phyloP scores from a whole-genome alignment of 352 stramenopile species.

The Thalassiosira exigua region DNA sequence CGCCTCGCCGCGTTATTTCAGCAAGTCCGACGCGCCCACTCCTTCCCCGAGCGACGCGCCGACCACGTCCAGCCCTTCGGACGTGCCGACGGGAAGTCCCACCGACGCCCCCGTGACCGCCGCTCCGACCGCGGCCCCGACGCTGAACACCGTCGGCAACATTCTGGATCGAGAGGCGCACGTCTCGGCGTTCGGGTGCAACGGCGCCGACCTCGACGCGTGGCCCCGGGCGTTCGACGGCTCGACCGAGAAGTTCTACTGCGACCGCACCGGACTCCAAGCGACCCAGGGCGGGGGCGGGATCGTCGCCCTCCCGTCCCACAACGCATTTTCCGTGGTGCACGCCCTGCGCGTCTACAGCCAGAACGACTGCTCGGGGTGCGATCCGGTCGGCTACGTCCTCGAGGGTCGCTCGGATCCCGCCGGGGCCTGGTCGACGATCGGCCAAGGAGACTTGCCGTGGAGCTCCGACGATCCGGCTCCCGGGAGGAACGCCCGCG shows the following conservation, averaged over 20 bases:
- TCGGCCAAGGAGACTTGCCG: neutral
- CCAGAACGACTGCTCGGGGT: conserved; percentile 25
- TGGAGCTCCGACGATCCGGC: neutral
- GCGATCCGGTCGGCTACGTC: conserved; percentile 23
- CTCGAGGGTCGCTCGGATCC: neutral
- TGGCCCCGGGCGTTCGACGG: conserved; percentile 9
- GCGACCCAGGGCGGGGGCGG: neutral
- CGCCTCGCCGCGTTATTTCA: too few species aligned
- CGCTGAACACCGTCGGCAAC: neutral
- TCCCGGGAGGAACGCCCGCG: neutral
- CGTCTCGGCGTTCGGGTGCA: neutral
- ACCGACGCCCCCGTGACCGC: neutral
- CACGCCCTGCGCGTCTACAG: conserved; percentile 42
- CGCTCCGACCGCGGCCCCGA: neutral
- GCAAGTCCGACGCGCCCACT: too few species aligned
- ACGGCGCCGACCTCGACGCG: neutral
- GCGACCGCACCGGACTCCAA: neutral
- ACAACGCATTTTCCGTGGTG: conserved; percentile 26
- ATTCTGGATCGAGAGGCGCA: neutral
- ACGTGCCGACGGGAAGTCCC: neutral
- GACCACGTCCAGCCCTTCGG: neutral
- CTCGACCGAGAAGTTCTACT: conserved; percentile 35
- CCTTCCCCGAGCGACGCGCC: neutral
- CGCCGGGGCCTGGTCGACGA: neutral
- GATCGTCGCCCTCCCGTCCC: conserved; percentile 27